Conservation (phyloP, 2,329 filamentous ascomycete species). For the Phaeosphaeria sp. region DNA sequence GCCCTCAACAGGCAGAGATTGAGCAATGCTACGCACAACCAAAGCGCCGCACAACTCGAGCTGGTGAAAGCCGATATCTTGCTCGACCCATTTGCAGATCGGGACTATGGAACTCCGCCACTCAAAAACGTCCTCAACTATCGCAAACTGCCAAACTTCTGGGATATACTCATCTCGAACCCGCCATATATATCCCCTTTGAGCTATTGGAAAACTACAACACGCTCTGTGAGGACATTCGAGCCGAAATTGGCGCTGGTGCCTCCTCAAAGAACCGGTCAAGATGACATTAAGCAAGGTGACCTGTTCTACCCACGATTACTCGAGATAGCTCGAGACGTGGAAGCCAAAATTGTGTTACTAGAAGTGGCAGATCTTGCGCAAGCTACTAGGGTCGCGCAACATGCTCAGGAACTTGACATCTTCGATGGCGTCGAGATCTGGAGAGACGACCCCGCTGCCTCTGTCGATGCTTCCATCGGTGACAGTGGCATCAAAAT, state of each 20-base stretch:
- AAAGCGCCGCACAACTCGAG: constrained; percentile 39
- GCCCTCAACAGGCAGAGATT: constrained; percentile 64
- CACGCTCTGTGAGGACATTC: constrained; percentile 76
- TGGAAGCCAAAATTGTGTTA: constrained; percentile 64
- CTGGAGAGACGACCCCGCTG: constrained; percentile 68
- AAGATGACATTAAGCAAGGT: constrained; percentile 34
- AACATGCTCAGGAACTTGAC: constrained; percentile 44
- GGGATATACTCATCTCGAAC: constrained; percentile 79
- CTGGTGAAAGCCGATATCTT: constrained; percentile 58
- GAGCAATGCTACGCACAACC: constrained; percentile 13
- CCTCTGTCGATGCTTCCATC: background rate
- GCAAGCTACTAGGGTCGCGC: constrained; percentile 71
- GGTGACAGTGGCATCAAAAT: constrained; percentile 31
- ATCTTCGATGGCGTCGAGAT: constrained; percentile 62
- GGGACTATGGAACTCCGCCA: constrained; percentile 8
- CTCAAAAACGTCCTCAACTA: constrained; percentile 16
- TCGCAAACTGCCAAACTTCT: constrained; percentile 22
- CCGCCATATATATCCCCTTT: constrained; percentile 83
- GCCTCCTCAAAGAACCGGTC: constrained; percentile 11
- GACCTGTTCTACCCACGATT: constrained; percentile 74
- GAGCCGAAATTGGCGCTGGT: constrained; percentile 86
- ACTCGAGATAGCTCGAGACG: constrained; percentile 59
- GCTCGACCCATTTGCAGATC: constrained; percentile 57
- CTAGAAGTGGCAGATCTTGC: constrained; percentile 74
- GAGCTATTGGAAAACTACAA: constrained; percentile 68